phyloP scores from a whole-genome alignment of 2,329 filamentous ascomycete species.

The Coleophoma eucalyptorum region DNA sequence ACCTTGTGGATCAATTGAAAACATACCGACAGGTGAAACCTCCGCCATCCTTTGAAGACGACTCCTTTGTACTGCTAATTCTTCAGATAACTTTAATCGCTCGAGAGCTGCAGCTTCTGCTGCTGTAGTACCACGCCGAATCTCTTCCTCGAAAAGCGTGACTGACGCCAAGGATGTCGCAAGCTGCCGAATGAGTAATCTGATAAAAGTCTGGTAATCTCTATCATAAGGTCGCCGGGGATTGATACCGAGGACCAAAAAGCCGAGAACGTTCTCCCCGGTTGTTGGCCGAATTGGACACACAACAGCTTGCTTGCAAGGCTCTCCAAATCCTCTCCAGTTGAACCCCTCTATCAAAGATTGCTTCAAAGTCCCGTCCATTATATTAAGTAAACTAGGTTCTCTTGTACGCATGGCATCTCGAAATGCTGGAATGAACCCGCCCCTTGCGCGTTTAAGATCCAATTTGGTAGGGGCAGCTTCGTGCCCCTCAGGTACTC shows the following conservation, averaged over 20 bases:
- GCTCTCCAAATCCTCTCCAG: conserved; percentile 68
- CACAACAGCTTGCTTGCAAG: conserved; percentile 66
- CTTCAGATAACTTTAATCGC: conserved; percentile 17
- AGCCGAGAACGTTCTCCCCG: conserved; percentile 68
- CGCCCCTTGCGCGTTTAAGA: conserved; percentile 63
- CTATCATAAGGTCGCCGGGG: conserved; percentile 73
- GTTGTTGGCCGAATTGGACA: conserved; percentile 75
- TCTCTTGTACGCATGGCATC: conserved; percentile 66
- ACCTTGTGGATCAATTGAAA: conserved; percentile 70
- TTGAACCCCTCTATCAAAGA: conserved; percentile 63
- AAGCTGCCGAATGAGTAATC: conserved; percentile 68
- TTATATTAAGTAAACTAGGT: conserved; percentile 63
- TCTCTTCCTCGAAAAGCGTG: conserved; percentile 78
- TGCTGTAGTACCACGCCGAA: conserved; percentile 66
- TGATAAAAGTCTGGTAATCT: conserved; percentile 74
- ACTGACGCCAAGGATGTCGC: conserved; percentile 78
- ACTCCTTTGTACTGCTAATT: conserved; percentile 18
- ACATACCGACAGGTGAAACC: conserved; percentile 78
- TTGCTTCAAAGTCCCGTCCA: conserved; percentile 59
- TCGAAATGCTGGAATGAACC: conserved; percentile 72
- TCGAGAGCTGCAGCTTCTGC: conserved; percentile 72
- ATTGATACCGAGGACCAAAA: conserved; percentile 73
- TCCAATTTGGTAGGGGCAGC: conserved; percentile 61
- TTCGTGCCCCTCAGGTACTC: conserved; percentile 60
- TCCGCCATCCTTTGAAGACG: conserved; percentile 64